phyloP scores from a whole-genome alignment of 2,329 filamentous ascomycete species.

The Eurotiales sp. region DNA sequence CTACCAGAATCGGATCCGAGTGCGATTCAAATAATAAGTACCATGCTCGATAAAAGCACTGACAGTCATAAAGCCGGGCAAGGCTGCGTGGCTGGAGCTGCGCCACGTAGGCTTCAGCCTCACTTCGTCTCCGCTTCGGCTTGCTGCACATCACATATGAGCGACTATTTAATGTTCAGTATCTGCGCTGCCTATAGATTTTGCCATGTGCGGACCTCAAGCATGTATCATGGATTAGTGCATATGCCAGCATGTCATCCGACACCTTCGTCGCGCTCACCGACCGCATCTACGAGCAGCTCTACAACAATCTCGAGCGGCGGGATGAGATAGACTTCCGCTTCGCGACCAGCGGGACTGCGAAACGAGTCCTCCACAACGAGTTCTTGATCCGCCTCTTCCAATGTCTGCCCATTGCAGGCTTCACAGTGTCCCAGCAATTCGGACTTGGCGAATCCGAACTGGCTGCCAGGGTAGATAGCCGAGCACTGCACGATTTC shows the following conservation, averaged over 20 bases:
- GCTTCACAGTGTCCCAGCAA: slow-evolving; percentile 1
- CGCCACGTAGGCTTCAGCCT: not conserved
- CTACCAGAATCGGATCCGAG: no score
- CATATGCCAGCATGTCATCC: slow-evolving; percentile 3
- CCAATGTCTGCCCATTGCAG: not conserved
- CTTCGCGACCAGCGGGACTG: slow-evolving; percentile 20
- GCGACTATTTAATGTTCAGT: no score
- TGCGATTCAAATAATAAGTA: no score
- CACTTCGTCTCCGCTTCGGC: not conserved
- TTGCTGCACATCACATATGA: not conserved
- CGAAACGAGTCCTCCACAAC: slow-evolving; percentile 16
- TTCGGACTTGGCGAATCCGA: slow-evolving; percentile 8
- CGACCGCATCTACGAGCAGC: slow-evolving; percentile 4
- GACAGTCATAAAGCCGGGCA: no score
- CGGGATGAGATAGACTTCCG: slow-evolving; percentile 11
- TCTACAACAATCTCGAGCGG: slow-evolving; percentile 10
- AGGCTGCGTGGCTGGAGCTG: not conserved
- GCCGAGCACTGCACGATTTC: slow-evolving; percentile 26
- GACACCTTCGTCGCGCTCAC: slow-evolving; percentile 10
- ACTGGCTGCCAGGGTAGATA: slow-evolving; percentile 4
- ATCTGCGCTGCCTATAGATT: no score
- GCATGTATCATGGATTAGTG: not conserved
- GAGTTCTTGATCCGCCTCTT: slow-evolving; percentile 12
- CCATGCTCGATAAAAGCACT: no score
- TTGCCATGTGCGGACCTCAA: no score